Conservation (phyloP, 176 grass and related monocot species). For the Luzula sylvatica region DNA sequence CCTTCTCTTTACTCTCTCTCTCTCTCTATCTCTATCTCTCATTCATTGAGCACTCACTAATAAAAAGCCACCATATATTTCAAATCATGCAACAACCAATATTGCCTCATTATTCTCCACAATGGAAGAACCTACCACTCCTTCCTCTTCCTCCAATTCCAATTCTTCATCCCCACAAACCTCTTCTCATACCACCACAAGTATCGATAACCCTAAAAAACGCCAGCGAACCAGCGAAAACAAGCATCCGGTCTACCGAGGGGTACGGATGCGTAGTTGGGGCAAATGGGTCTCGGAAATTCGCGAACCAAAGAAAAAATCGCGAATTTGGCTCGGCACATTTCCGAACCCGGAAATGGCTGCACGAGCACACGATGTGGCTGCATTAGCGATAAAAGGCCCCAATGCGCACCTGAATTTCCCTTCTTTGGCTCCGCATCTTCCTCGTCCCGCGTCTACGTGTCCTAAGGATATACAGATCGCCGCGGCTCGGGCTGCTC, state of each 20-base stretch:
- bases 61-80: conserved; percentile 35
- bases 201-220: conserved; percentile 27
- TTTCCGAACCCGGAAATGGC: conserved; percentile 89
- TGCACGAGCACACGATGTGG: conserved; percentile 87
- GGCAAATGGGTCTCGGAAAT: conserved; percentile 99
- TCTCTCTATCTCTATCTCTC: neutral
- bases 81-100: conserved; percentile 31
- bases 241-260: conserved; percentile 72
- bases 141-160: conserved; percentile 23
- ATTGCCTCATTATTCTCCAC: conserved; percentile 11
- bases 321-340: conserved; percentile 93
- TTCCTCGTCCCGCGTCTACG: conserved; percentile 56
- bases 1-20: conserved; percentile 24
- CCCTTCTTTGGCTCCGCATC: conserved; percentile 51
- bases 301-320: conserved; percentile 93
- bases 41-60: conserved; percentile 15
- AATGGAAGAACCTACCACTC: conserved; percentile 35
- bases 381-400: conserved; percentile 86
- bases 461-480: conserved; percentile 86
- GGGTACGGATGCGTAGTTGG: conserved; percentile 93
- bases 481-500: conserved; percentile 72
- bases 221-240: conserved; percentile 67
- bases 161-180: conserved; percentile 29
- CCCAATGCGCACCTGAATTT: conserved; percentile 72
- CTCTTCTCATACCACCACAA: conserved; percentile 17